Base-by-base conservation (phyloP, 1,284 basidiomycete species). In the Pseudozyma thailandica region DNA sequence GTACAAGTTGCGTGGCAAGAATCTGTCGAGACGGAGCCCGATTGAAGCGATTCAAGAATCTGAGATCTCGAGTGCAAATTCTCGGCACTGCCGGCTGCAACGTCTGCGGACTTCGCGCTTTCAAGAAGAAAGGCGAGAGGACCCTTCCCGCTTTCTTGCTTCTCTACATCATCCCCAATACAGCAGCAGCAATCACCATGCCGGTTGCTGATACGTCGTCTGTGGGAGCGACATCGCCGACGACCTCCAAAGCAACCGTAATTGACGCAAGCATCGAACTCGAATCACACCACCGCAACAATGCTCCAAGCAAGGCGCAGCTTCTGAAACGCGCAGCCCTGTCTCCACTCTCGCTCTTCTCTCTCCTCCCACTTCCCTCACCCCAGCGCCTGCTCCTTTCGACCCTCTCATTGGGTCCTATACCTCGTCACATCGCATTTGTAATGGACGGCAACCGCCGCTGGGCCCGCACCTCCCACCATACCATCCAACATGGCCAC, bases 361-460 rank as follows among this genome's bases (percentile, higher is more conserved):
- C 56, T 1, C 35, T 73, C 16, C 50, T 73, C 0, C 70, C 64
- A 2, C 20, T 69, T 7, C 70, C 70, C 13, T 53, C 55, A 6
- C 57, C 51, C 0, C 70, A 73, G 35, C 43, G 48, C n/a, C 50
- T 73, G 1, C 64, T 73, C 13, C 56, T 73, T 0, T 45, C 43
- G 33, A 64, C 62, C 2, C 74, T 79, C 42, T 66, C 70, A 4
- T 54, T 77, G 16, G 95, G 94, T 0, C 95, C 96, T 1, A 87
- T 96, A 20, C 96, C 96, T 0, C 84, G 86, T 39, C 96, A 99
- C 85, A 88, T 98, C 39, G 94, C 92, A 2, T 95, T 99, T 81
- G 91, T 97, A 33, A 96, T 99, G 93, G 96, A 99, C 78, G 96
- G 96, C 5, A 99, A 98, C 83, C 86, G 96, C 50, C 87, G 96